Evolutionary conservation across 2,329 filamentous ascomycete genomes (phyloP), one percentile per base, ranked within the genome.

Genomic region (Calonectria multiphialidica): DNA sequence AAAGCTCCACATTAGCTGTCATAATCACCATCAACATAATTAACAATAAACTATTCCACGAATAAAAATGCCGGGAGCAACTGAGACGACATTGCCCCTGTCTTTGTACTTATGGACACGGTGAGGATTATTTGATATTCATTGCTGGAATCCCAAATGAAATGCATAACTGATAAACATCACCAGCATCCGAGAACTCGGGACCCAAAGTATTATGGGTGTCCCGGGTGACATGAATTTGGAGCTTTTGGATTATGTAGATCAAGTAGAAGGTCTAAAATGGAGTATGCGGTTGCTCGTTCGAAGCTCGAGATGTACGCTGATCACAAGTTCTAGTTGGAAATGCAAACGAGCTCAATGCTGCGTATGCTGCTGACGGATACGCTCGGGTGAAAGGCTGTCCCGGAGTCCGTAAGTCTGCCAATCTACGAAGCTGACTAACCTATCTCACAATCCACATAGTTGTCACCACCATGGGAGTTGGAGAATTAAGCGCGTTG

Each of bases 351-450:
- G 71, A 73, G 28, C 30, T 73, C 1, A 73, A 73, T 10, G 71
- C 71, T 25, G 71, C 68, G 10, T 73, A 73, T n/a, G 71, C 71
- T 25, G 71, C 71, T 30, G 71, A 73, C 42, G 71, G 71, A 23
- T 73, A 73, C 21, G 71, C 71, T 5, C 37, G 71, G 25, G 49
- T 71, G 13, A 73, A 73, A 40, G 68, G 68, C 1, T 50, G 68
- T 25, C 68, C 71, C 12, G 71, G 71, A 6, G 67, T 67, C 16
- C 40, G 71, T 70, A 49, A 59, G 71, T 8, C n/a, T 3, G 15
- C 16, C 12, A 35, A 35, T 6, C 5, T 35, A 6, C 33, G 33
- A 35, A 10, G 33, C 10, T 35, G n/a, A 35, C 10, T 35, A 6
- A 6, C 10, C 6, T 6, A 10, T 5, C 33, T 35, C 33, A 35